Evolutionary conservation across 305 asterid genomes (phyloP).

Genomic region (Fraxinus platypoda): DNA sequence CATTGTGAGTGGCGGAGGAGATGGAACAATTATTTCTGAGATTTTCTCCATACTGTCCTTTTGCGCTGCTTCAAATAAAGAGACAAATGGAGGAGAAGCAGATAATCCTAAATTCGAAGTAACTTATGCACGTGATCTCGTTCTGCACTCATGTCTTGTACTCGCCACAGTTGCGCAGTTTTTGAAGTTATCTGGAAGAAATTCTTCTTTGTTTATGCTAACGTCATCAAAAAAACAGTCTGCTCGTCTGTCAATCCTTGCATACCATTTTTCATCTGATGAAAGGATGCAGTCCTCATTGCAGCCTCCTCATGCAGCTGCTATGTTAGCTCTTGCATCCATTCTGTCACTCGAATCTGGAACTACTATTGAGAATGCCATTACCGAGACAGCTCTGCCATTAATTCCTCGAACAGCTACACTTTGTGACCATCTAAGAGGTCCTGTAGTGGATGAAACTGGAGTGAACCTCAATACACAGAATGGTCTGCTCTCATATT

Average conservation of each 20-base stretch:
- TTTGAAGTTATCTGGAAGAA: constrained; percentile 83
- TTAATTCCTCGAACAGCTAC: constrained; percentile 93
- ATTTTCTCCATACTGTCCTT: constrained; percentile 74
- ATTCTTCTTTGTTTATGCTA: constrained; percentile 80
- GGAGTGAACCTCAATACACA: constrained; percentile 34
- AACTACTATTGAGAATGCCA: constrained; percentile 54
- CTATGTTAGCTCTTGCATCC: constrained; percentile 96
- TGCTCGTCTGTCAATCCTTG: constrained; percentile 77
- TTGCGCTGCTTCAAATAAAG: constrained; percentile 73
- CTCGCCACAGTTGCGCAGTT: constrained; percentile 75
- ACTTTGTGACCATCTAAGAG: constrained; percentile 83
- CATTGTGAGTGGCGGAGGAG: constrained; percentile 95
- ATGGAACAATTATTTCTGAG: constrained; percentile 88
- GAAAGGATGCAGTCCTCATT: constrained; percentile 69
- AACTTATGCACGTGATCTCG: constrained; percentile 56
- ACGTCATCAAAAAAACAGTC: constrained; percentile 88
- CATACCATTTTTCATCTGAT: constrained; percentile 75
- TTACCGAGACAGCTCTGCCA: constrained; percentile 88
- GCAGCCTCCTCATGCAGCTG: constrained; percentile 82
- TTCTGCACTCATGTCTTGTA: constrained; percentile 77
- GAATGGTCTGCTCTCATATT: constrained; percentile 68
- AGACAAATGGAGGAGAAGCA: constrained; percentile 57
- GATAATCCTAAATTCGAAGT: constrained; percentile 53
- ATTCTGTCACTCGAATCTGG: constrained; percentile 86
- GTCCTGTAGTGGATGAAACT: constrained; percentile 53